Base-by-base conservation (phyloP, 352 stramenopile species). In the Pythium folliculosum region DNA sequence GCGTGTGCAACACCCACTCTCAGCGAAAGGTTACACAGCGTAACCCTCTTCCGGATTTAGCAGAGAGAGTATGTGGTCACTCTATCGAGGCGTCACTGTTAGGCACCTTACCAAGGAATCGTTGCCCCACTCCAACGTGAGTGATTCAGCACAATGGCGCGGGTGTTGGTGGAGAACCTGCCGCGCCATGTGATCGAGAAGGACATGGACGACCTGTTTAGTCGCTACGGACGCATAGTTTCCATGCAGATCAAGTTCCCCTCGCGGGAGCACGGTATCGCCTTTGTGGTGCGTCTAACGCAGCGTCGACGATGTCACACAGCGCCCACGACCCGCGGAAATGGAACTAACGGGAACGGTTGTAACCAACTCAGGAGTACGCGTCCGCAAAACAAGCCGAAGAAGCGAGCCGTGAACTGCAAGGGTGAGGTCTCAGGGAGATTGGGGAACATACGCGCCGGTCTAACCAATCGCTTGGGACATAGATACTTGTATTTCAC, bases 191-290 rank as follows among this genome's bases (percentile, higher is more conserved):
- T 91, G 57, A 75, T 72, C 25, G 82, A 92, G 69, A 73, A 64
- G 43, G 80, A 91, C 3, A 70, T 91, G 47, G 77, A 84, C 37
- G 69, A 82, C 23, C 65, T 78, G 27, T 91, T 94, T 53, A 67
- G 76, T 61, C 72, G 71, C 62, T 89, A 78, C 45, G 84, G 82
- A 17, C 74, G 74, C 51, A 70, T 88, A 45, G 30, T 55, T 5
- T 82, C 70, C 14, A 56, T 87, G 12, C 62, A 74, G 40, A 73
- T 89, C 60, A 92, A 90, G 73, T 83, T 86, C 44, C 77, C 82
- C 14, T 50, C 67, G 64, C 78, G 80, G 8, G 66, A 76, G 7
- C 67, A 70, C 52, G 70, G 78, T 8, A 84, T 90, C 56, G 81
- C 79, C 23, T 86, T 91, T 69, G 77, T 90, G 63, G 86, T 93